Percentiles rank a stretch among this genome's conserved stretches.
Evolutionary conservation across 345 rosid genomes (phyloP).

Genomic region (Toxicodendron radicans): DNA sequence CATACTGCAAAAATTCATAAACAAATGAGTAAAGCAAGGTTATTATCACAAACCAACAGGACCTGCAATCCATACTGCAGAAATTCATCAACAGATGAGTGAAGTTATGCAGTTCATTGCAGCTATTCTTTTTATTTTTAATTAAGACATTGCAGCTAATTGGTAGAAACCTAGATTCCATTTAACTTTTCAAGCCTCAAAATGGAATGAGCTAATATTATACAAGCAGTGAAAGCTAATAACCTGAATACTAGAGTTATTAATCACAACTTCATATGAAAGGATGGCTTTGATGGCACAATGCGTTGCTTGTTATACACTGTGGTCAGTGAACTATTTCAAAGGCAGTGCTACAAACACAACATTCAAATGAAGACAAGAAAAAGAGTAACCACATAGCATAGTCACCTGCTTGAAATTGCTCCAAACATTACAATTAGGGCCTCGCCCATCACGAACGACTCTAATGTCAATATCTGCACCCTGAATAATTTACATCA

Average conservation of each 20-base stretch:
- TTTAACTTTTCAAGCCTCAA: not conserved
- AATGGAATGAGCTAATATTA: not conserved
- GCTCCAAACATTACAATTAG: slow-evolving; percentile 96
- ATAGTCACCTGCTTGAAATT: slow-evolving; percentile 88
- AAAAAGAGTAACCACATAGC: not conserved
- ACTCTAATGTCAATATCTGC: slow-evolving; percentile 97
- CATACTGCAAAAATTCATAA: slow-evolving; percentile 60
- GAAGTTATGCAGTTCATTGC: slow-evolving; percentile 9
- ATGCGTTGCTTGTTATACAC: not conserved
- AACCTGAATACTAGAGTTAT: not conserved
- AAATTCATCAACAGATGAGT: slow-evolving; percentile 3
- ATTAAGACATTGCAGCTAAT: not conserved
- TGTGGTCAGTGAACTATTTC: not conserved
- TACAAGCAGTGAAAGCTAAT: not conserved
- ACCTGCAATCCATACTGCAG: slow-evolving; percentile 85
- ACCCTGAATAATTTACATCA: slow-evolving; percentile 54
- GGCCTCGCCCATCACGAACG: slow-evolving; percentile 97
- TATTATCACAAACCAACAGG: slow-evolving; percentile 88
- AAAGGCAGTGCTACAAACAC: not conserved
- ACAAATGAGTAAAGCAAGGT: slow-evolving; percentile 35
- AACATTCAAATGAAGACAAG: not conserved
- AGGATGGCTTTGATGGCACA: not conserved
- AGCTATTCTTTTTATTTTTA: too few relatives aligned
- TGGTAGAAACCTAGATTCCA: not conserved
- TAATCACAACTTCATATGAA: not conserved